Evolutionary conservation across 257 asterid genomes (phyloP).

Genomic region (Solanum chmielewskii): DNA sequence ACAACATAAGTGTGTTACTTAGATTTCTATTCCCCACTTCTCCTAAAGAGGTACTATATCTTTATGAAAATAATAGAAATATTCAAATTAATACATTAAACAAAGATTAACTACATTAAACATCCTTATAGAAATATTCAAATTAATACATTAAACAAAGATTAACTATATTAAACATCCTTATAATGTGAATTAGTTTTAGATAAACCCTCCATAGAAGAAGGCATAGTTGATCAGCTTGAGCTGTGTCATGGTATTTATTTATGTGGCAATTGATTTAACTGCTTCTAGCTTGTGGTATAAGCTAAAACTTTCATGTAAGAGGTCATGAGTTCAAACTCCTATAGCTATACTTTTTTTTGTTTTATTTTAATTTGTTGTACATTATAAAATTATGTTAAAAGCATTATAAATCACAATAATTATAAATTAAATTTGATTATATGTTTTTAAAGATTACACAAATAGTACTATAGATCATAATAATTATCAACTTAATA

Average conservation of each 20-base stretch:
- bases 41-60: neutral
- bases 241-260: neutral
- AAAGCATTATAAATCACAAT: too few species aligned
- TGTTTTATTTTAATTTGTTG: neutral
- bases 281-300: neutral
- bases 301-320: neutral
- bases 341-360: neutral
- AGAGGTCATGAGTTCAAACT: neutral
- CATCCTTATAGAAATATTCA: neutral
- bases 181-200: neutral
- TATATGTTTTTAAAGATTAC: too few species aligned
- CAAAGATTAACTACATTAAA: neutral
- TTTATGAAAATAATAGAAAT: neutral
- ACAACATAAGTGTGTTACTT: neutral
- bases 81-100: neutral
- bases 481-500: too few species aligned
- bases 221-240: neutral
- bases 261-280: neutral
- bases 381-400: too few species aligned
- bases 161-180: neutral
- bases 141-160: neutral
- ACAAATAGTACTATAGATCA: too few species aligned
- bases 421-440: too few species aligned
- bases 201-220: neutral
- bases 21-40: neutral